Base-by-base conservation (phyloP, 164 flowering plant genomes). In the Kingdonia uniflora region DNA sequence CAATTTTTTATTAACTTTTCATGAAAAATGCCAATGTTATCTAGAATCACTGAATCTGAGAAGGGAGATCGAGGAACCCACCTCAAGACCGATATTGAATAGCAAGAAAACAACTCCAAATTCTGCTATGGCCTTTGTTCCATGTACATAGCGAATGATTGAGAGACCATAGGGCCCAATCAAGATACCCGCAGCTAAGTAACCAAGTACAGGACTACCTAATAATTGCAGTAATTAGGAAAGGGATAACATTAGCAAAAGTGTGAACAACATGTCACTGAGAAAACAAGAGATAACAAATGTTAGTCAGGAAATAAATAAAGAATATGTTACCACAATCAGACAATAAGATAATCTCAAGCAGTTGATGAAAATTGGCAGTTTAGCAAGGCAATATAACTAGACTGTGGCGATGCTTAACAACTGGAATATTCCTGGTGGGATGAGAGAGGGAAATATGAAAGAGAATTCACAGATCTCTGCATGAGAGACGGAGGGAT, bases 141-240 rank as follows among this genome's bases (percentile, higher is more conserved):
- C 99, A 74, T 94, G 99, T 42, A 94, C 99, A 70, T 94, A 75
- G 45, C 90, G 96, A 53, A 94, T 94, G 42, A 94, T 89, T 25
- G 97, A 94, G 63, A 89, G 82, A 52, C 99, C 99, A 73, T 94
- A 94, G 40, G 99, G 99, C 65, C 97, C 99, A 68, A 94, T 94
- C 73, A 94, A 75, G 64, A 94, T 89, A 57, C 99, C 99, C 75
- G 97, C 99, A 75, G 97, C 83, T 71, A 94, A 71, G 66, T 94
- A 94, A 42, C 97, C 99, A 60, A 89, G 92, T 57, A 94, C 99
- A 63, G 99, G 99, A 73, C 99, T 94, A 42, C 99, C 99, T 94
- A 72, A 44, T 76, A 23, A 74, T 29, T 58, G 35, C 49, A 68
- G 39, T 47, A 62, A 42, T 54, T n/a, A 54, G 29, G 66, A 69